phyloP scores from a whole-genome alignment of 345 rosid species.

The Mallotus nudiflorus region DNA sequence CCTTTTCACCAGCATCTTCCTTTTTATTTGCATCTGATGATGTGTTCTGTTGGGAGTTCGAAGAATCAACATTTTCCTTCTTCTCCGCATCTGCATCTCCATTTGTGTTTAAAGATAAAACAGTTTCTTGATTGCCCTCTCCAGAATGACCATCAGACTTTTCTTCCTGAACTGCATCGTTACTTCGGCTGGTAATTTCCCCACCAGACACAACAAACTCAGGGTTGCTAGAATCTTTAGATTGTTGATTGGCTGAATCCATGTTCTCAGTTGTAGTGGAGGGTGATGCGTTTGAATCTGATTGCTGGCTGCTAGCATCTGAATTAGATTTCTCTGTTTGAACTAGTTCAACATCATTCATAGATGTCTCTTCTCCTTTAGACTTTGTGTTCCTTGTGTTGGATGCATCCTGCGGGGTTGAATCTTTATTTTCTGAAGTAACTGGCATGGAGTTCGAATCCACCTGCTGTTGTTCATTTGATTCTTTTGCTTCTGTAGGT shows the following conservation, averaged over 20 bases:
- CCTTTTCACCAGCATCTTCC: constrained; percentile 26
- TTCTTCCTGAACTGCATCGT: constrained; percentile 15
- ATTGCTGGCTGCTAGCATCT: constrained; percentile 43
- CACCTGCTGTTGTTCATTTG: constrained; percentile 22
- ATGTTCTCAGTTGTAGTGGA: constrained; percentile 37
- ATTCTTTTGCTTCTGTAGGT: constrained; percentile 27
- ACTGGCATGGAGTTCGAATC: constrained; percentile 16
- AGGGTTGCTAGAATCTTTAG: constrained; percentile 25
- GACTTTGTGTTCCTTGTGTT: constrained; percentile 10
- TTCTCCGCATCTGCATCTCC: constrained; percentile 30
- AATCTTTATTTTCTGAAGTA: constrained; percentile 16
- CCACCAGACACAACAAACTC: constrained; percentile 27
- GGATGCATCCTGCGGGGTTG: constrained; percentile 26
- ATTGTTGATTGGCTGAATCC: constrained; percentile 36
- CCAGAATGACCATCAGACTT: constrained; percentile 22
- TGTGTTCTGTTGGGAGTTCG: constrained; percentile 28
- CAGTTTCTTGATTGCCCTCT: constrained; percentile 29
- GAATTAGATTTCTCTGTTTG: constrained; percentile 46
- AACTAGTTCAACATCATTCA: constrained; percentile 34
- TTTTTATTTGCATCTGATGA: constrained; percentile 18
- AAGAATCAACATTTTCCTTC: constrained; percentile 29
- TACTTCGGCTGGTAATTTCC: constrained; percentile 22
- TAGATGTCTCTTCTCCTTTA: constrained; percentile 31
- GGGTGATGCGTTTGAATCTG: constrained; percentile 37
- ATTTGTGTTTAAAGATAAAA: constrained; percentile 25